Conservation (phyloP, 805 yeast species). For the Monosporozyma aquatica region DNA sequence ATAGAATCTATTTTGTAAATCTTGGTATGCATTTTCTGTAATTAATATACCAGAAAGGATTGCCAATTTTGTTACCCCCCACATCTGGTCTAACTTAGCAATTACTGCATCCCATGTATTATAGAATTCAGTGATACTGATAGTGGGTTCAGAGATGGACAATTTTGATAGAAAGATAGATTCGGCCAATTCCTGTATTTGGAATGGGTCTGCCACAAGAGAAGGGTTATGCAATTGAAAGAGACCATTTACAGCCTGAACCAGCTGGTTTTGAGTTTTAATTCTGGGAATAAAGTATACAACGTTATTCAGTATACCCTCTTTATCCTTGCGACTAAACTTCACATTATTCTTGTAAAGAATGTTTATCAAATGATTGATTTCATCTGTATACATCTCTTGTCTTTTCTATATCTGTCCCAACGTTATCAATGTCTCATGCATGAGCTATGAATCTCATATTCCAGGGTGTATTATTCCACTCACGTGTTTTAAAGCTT, state of each 20-base stretch:
- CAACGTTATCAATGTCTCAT: too few species aligned
- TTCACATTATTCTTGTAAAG: neutral
- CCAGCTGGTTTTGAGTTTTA: conserved; percentile 8
- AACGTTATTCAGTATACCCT: conserved; percentile 15
- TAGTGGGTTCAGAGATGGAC: conserved; percentile 27
- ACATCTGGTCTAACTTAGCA: conserved; percentile 8
- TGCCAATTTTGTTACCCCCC: conserved; percentile 19
- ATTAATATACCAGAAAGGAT: conserved; percentile 20
- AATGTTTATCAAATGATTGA: neutral
- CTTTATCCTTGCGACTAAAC: neutral
- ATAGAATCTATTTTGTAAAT: conserved; percentile 14
- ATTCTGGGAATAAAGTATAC: conserved; percentile 24
- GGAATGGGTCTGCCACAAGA: conserved; percentile 6
- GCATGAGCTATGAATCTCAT: too few species aligned
- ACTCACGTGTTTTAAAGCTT: too few species aligned
- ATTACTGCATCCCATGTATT: conserved; percentile 18
- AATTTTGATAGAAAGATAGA: conserved; percentile 24
- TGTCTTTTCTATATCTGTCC: too few species aligned
- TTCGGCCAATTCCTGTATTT: conserved; percentile 14
- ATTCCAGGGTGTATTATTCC: too few species aligned
- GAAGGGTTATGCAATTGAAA: conserved; percentile 11
- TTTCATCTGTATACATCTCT: neutral
- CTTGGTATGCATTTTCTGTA: conserved; percentile 11
- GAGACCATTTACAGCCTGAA: conserved; percentile 9
- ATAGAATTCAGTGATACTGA: conserved; percentile 17